Percentiles rank a stretch among this genome's conserved stretches.
Conservation (phyloP, 495 filamentous ascomycete species). For the Penicillium nucicola region DNA sequence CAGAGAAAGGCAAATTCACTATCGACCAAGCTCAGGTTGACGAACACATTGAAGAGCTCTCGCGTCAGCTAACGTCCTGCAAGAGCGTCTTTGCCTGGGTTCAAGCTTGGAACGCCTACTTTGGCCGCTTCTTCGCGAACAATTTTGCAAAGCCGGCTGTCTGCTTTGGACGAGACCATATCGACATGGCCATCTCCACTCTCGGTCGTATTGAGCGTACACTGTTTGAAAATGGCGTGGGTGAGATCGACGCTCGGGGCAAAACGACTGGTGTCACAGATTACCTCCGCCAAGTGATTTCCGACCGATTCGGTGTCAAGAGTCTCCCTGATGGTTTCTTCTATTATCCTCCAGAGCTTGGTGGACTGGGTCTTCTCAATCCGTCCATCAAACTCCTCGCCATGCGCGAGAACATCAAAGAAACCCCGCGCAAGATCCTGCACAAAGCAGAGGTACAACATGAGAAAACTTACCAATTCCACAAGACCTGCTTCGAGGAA, state of each 20-base stretch:
- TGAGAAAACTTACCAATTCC: constrained; percentile 40
- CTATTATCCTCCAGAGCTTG: constrained; percentile 60
- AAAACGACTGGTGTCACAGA: constrained; percentile 48
- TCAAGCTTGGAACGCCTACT: constrained; percentile 64
- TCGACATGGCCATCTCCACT: constrained; percentile 60
- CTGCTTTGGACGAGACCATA: constrained; percentile 61
- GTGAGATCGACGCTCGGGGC: constrained; percentile 4
- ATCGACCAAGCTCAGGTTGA: constrained; percentile 64
- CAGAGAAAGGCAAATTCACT: constrained; percentile 51
- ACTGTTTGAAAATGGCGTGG: constrained; percentile 38
- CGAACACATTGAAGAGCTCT: constrained; percentile 58
- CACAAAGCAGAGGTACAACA: constrained; percentile 45
- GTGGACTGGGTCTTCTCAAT: constrained; percentile 54
- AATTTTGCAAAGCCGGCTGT: constrained; percentile 65
- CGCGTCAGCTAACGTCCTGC: constrained; percentile 54
- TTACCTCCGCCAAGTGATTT: constrained; percentile 54
- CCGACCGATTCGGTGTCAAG: constrained; percentile 49
- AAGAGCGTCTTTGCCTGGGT: constrained; percentile 61
- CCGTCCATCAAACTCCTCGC: constrained; percentile 54
- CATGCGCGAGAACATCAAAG: constrained; percentile 50
- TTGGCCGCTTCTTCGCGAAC: constrained; percentile 59
- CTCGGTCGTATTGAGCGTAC: constrained; percentile 56
- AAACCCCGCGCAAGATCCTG: constrained; percentile 41
- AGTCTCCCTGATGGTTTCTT: constrained; percentile 67
- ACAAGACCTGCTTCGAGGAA: constrained; percentile 44